Conservation (phyloP, 345 rosid genomes). For the Limnanthes douglasii region DNA sequence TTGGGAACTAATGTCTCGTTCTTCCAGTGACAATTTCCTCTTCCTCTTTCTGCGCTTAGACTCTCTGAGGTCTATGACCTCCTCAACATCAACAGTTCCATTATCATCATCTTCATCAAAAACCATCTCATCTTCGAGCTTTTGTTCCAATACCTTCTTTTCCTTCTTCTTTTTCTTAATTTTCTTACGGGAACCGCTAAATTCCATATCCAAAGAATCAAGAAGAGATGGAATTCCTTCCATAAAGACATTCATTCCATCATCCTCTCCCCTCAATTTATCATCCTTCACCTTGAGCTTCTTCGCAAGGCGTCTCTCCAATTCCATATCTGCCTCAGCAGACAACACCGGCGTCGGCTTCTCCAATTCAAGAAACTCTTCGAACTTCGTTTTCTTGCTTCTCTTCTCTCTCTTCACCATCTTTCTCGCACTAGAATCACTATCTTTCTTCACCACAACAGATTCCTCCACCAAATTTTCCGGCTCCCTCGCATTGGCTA, state of each 20-base stretch:
- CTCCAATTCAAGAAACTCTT: slow-evolving; percentile 57
- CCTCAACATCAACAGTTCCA: slow-evolving; percentile 12
- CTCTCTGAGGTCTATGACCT: slow-evolving; percentile 14
- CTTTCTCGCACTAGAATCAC: slow-evolving; percentile 11
- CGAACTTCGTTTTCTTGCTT: slow-evolving; percentile 44
- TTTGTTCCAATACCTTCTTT: slow-evolving; percentile 11
- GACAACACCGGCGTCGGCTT: slow-evolving; percentile 9
- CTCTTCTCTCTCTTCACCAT: slow-evolving; percentile 19
- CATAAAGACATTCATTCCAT: slow-evolving; percentile 36
- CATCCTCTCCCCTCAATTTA: slow-evolving; percentile 50
- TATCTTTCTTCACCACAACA: slow-evolving; percentile 1
- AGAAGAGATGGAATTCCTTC: slow-evolving; percentile 29
- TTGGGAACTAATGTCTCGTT: slow-evolving; percentile 13
- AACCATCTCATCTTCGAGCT: slow-evolving; percentile 8
- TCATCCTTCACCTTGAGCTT: slow-evolving; percentile 70
- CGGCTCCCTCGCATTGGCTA: slow-evolving; percentile 6
- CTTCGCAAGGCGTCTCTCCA: slow-evolving; percentile 81
- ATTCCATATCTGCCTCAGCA: slow-evolving; percentile 36
- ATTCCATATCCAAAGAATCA: slow-evolving; percentile 21
- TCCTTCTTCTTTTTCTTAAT: slow-evolving; percentile 22
- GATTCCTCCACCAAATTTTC: not conserved
- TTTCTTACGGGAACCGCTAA: slow-evolving; percentile 17
- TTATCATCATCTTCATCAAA: slow-evolving; percentile 10
- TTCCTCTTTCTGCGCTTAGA: slow-evolving; percentile 12
- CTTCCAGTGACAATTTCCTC: slow-evolving; percentile 21